Base-by-base conservation (phyloP, 208 protist genomes). In the Giardia muris region DNA sequence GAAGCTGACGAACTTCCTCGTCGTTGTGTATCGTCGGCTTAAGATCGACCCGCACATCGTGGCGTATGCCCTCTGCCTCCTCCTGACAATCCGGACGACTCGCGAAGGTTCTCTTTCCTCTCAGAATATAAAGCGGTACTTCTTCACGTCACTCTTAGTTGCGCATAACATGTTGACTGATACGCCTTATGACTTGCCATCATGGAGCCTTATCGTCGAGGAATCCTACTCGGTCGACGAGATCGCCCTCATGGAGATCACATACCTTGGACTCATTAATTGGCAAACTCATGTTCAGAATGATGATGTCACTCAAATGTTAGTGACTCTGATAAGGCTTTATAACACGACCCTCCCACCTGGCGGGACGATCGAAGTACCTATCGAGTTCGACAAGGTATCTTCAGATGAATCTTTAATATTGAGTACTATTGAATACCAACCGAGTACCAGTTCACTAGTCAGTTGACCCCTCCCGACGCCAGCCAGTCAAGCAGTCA, bases 61-160 rank as follows among this genome's bases (percentile, higher is more conserved):
- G 30, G 57, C 57, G 19, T 76, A 76, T 76, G 57, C 57, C 30
- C 57, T 76, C 19, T 76, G 57, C 57, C 57, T 76, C 57, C 57
- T 76, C 19, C 19, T 30, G 30, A 10, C 19, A 76, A 76, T 76
- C 10, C 57, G 30, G 30, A 39, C 10, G 19, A 76, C 10, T 30
- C 10, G 30, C 19, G 30, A 10, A 10, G 30, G 30, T 76, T 76
- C 57, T 30, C 57, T 76, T 30, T 76, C 57, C 19, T 76, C 57
- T 39, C 57, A 76, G 57, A 76, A 76, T 76, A 30, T 76, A 76
- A 76, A 76, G 57, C 57, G 57, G 57, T 76, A 76, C 57, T 76
- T 76, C 30, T 76, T 76, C 57, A 76, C 57, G 19, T 10, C 57
- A 76, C 10, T 76, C 19, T 30, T 76, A 39, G 19, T 76, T 30